phyloP scores from a whole-genome alignment of 495 filamentous ascomycete genomes.

The Parmelia sp. region DNA sequence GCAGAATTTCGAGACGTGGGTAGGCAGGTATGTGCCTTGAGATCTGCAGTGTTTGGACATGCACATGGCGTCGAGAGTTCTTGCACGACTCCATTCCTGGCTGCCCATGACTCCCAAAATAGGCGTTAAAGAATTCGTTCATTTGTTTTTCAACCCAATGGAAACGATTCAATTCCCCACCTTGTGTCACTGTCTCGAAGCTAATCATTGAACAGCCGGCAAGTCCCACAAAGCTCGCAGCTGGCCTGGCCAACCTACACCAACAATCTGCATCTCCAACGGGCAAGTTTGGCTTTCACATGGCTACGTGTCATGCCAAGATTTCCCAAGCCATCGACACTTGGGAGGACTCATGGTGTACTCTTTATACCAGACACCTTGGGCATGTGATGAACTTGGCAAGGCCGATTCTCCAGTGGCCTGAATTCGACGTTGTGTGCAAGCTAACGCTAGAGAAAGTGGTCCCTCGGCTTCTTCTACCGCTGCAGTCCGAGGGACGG shows the following conservation, averaged over 20 bases:
- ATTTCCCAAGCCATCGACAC: constrained; percentile 33
- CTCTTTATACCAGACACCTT: constrained; percentile 37
- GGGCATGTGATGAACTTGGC: constrained; percentile 31
- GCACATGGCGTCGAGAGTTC: neutral
- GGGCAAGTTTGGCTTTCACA: constrained; percentile 50
- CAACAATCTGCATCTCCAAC: constrained; percentile 36
- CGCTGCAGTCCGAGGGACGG: constrained; percentile 37
- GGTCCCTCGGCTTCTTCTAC: constrained; percentile 36
- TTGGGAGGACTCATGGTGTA: constrained; percentile 45
- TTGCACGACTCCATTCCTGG: neutral
- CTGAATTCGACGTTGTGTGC: constrained; percentile 28
- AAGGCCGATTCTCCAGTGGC: constrained; percentile 21
- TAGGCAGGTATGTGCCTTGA: constrained; percentile 22
- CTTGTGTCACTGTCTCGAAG: neutral
- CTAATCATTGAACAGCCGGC: constrained; percentile 24
- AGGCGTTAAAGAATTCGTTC: too few relatives aligned
- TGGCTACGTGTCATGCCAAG: constrained; percentile 44
- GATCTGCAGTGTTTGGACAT: neutral
- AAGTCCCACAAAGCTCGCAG: constrained; percentile 36
- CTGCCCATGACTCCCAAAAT: too few relatives aligned
- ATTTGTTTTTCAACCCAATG: too few relatives aligned
- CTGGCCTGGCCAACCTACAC: constrained; percentile 40
- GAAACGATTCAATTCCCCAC: neutral
- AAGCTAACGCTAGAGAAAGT: constrained; percentile 32
- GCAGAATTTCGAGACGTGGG: constrained; percentile 39